Percentiles rank a stretch among this genome's conserved stretches.
Evolutionary conservation across 2,329 filamentous ascomycete species (phyloP).

Genomic region (Akanthomyces dipterigenus): DNA sequence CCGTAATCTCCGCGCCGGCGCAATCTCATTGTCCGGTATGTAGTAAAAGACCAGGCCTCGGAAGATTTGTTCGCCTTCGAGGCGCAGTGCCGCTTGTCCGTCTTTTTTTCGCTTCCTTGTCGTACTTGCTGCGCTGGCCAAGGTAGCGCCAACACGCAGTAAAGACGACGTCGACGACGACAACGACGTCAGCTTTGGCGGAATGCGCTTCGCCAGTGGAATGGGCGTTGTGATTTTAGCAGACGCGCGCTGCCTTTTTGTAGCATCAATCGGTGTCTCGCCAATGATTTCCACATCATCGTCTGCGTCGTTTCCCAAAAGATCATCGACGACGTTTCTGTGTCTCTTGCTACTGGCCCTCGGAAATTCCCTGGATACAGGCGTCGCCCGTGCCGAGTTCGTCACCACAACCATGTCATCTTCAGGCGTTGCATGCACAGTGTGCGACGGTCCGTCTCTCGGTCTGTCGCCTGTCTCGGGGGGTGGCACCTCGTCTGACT

Average conservation of each 20-base stretch:
- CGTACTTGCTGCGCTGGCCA: constrained; percentile 11
- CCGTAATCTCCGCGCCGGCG: constrained; percentile 57
- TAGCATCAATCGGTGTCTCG: constrained; percentile 3
- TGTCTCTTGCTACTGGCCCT: background rate
- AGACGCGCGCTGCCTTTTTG: background rate
- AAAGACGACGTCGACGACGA: background rate
- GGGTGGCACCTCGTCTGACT: background rate
- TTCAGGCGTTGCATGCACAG: background rate
- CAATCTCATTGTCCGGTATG: constrained; percentile 72
- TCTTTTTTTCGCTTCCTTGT: constrained; percentile 41
- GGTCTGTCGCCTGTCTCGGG: background rate
- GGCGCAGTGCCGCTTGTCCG: constrained; percentile 36
- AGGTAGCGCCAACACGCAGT: constrained; percentile 12
- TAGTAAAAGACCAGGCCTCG: constrained; percentile 62
- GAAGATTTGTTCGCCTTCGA: constrained; percentile 52
- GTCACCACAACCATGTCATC: background rate
- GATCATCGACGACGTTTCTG: background rate
- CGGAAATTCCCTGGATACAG: background rate
- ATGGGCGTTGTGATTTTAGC: constrained; percentile 4
- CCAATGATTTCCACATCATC: background rate
- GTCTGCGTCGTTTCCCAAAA: background rate
- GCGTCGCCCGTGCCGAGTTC: constrained; percentile 1
- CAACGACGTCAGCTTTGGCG: background rate
- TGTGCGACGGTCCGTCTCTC: background rate
- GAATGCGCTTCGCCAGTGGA: background rate